A percentile compares a stretch with the other conserved stretches of the same genome.
Conservation (phyloP, 164 flowering plant species). For the Nymphaea colorata region DNA sequence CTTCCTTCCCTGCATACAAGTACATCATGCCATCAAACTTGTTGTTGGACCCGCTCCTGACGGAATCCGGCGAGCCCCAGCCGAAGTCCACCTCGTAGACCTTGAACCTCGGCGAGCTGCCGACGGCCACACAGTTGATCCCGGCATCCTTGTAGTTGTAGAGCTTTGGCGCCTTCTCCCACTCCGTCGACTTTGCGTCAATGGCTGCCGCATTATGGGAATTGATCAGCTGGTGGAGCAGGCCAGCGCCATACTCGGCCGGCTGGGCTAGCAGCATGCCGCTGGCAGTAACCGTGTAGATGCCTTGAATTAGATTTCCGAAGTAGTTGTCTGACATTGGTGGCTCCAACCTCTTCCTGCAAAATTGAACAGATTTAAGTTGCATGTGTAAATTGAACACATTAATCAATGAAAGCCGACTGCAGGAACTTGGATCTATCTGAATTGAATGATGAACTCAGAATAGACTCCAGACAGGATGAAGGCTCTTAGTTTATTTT, state of each 20-base stretch:
- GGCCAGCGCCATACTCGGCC: constrained; percentile 35
- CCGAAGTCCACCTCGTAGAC: constrained; percentile 92
- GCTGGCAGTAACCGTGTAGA: constrained; percentile 63
- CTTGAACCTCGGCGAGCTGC: constrained; percentile 87
- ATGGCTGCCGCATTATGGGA: constrained; percentile 60
- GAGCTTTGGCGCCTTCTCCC: constrained; percentile 64
- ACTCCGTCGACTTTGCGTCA: constrained; percentile 41
- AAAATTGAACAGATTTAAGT: constrained; percentile 4
- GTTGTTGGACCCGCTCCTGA: constrained; percentile 77
- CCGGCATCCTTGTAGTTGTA: constrained; percentile 86
- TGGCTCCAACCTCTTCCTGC: constrained; percentile 73
- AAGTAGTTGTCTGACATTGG: constrained; percentile 79
- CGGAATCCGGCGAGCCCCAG: constrained; percentile 64
- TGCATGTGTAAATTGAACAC: background rate
- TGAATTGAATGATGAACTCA: no score
- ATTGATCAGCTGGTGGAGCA: constrained; percentile 43
- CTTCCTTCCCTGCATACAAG: constrained; percentile 62
- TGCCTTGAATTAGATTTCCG: constrained; percentile 90
- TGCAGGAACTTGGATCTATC: no score
- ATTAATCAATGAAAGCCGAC: no score
- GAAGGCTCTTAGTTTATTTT: no score
- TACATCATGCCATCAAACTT: constrained; percentile 95
- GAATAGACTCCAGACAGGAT: no score
- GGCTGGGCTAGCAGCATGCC: constrained; percentile 43
- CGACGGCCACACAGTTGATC: constrained; percentile 76